Conservation (phyloP, 768 basidiomycete genomes). For the Asterophora parasitica region DNA sequence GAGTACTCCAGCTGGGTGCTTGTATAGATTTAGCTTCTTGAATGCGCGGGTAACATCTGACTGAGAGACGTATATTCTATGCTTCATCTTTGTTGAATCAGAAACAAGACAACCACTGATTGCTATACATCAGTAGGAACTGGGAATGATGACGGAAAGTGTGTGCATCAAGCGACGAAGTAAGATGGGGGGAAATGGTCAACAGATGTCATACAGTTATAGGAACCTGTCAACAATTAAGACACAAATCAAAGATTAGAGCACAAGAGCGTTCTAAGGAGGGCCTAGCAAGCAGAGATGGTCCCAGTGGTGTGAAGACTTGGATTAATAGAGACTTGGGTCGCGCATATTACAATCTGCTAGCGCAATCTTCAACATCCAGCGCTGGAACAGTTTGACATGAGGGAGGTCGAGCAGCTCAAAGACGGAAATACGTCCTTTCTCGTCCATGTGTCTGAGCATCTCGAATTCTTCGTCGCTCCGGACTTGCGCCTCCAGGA, state of each 20-base stretch:
- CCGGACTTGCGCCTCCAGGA: constrained; percentile 20
- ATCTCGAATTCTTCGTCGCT: constrained; percentile 17
- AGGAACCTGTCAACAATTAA: too few species aligned
- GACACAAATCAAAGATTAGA: too few species aligned
- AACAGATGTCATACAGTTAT: too few species aligned
- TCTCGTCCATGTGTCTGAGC: constrained; percentile 10
- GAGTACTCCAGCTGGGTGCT: constrained; percentile 12
- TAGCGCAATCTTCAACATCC: constrained; percentile 11
- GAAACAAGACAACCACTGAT: too few species aligned
- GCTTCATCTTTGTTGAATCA: too few species aligned
- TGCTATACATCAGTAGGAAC: too few species aligned
- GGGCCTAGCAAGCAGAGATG: too few species aligned
- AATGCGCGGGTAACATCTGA: background rate
- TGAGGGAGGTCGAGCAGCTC: background rate
- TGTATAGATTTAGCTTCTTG: constrained; percentile 15
- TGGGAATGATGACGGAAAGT: too few species aligned
- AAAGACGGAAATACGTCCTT: constrained; percentile 2
- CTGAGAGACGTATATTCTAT: background rate
- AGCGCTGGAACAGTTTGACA: constrained; percentile 10
- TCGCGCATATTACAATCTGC: background rate
- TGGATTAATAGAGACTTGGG: background rate
- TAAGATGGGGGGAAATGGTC: too few species aligned
- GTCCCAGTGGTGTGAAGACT: background rate
- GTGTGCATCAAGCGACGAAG: too few species aligned
- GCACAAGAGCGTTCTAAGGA: too few species aligned